A percentile compares a stretch with the other conserved stretches of the same genome.
These are phyloP conservation scores for Esteya vermicola DNA, from an alignment of 2,329 filamentous ascomycete species.

Conservation along the genomic window DNA sequence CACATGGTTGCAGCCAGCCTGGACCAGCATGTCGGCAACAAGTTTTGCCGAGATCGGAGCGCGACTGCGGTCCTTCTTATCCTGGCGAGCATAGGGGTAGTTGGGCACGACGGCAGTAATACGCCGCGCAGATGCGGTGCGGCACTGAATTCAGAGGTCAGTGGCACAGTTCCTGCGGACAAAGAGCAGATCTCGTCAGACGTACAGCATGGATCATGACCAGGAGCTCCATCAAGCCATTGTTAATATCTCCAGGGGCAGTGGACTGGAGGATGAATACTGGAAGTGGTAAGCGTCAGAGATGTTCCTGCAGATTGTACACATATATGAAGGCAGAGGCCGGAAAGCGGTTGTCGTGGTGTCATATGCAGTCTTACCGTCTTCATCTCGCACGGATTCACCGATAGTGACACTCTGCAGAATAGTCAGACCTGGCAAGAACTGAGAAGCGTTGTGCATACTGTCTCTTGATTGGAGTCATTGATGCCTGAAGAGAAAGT, in stretches of 20 bases:
- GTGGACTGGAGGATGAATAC: constrained; percentile 94
- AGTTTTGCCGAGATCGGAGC: constrained; percentile 94
- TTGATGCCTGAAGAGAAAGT: constrained; percentile 34
- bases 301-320: too few relatives aligned
- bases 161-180: background rate
- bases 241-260: constrained; percentile 90
- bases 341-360: too few relatives aligned
- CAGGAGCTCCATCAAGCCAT: constrained; percentile 92
- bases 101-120: constrained; percentile 42
- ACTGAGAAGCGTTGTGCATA: background rate
- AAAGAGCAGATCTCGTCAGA: background rate
- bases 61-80: constrained; percentile 59
- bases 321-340: too few relatives aligned
- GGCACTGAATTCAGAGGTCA: too few relatives aligned
- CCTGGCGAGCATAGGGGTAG: constrained; percentile 91
- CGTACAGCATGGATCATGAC: constrained; percentile 81
- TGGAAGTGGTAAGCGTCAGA: background rate
- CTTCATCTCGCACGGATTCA: constrained; percentile 91
- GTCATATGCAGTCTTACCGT: constrained; percentile 39
- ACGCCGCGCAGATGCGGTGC: constrained; percentile 12
- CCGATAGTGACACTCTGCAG: constrained; percentile 67
- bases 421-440: background rate
- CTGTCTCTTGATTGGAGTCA: constrained; percentile 73
- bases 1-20: constrained; percentile 53
- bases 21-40: constrained; percentile 95